Conservation (phyloP, 2,329 filamentous ascomycete species). For the Penicillium sp. region DNA sequence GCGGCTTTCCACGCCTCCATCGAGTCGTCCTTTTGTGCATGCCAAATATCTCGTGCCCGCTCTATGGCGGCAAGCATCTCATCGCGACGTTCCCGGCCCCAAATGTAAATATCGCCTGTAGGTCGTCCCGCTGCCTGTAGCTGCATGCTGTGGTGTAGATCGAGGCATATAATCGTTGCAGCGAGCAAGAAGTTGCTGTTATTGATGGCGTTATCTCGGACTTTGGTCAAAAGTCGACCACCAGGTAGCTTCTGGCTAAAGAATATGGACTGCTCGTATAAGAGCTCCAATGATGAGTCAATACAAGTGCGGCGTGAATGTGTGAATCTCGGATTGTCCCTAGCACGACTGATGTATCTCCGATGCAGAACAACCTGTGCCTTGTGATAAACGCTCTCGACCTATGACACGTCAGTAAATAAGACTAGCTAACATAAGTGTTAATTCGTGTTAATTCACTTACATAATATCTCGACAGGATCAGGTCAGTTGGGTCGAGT, state of each 20-base stretch:
- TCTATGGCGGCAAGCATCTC: slow-evolving; percentile 76
- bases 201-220: slow-evolving; percentile 74
- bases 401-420: slow-evolving; percentile 22
- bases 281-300: slow-evolving; percentile 77
- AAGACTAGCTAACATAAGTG: background rate
- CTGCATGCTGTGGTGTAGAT: slow-evolving; percentile 63
- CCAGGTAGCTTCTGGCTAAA: slow-evolving; percentile 69
- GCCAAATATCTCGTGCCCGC: slow-evolving; percentile 73
- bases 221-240: slow-evolving; percentile 67
- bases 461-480: slow-evolving; percentile 75
- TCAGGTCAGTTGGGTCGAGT: slow-evolving; percentile 62
- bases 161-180: slow-evolving; percentile 77
- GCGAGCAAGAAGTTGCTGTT: slow-evolving; percentile 83
- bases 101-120: slow-evolving; percentile 43
- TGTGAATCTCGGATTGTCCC: slow-evolving; percentile 74
- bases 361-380: slow-evolving; percentile 84
- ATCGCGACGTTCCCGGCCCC: slow-evolving; percentile 50
- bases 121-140: slow-evolving; percentile 28
- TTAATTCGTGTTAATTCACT: slow-evolving; percentile 9
- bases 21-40: slow-evolving; percentile 67
- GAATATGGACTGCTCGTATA: slow-evolving; percentile 72
- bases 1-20: slow-evolving; percentile 89
- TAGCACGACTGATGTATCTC: slow-evolving; percentile 75
- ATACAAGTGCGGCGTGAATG: slow-evolving; percentile 81
- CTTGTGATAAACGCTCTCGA: slow-evolving; percentile 84